phyloP scores from a whole-genome alignment of 495 filamentous ascomycete genomes.

The Recurvomyces mirabilis region DNA sequence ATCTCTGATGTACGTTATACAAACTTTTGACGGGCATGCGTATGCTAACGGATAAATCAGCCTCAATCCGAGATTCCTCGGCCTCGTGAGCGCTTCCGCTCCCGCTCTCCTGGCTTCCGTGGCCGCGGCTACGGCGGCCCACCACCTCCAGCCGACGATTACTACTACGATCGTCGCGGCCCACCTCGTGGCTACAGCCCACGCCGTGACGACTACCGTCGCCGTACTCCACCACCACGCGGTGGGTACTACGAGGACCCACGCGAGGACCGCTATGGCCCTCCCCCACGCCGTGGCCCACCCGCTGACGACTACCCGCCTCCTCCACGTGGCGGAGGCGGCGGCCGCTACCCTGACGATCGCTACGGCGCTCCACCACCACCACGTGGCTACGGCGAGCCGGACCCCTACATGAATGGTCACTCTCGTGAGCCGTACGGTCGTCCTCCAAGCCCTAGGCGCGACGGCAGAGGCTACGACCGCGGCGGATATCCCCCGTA shows the following conservation, averaged over 20 bases:
- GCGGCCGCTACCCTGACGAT: constrained; percentile 43
- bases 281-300: constrained; percentile 56
- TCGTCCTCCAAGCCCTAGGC: constrained; percentile 27
- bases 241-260: constrained; percentile 75
- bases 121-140: constrained; percentile 48
- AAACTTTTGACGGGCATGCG: background rate
- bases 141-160: constrained; percentile 47
- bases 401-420: constrained; percentile 53
- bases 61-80: constrained; percentile 57
- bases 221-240: constrained; percentile 62
- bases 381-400: constrained; percentile 39
- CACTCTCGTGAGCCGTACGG: constrained; percentile 43
- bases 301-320: constrained; percentile 72
- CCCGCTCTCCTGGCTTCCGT: constrained; percentile 58
- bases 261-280: constrained; percentile 58
- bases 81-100: constrained; percentile 59
- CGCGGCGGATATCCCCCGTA: constrained; percentile 23
- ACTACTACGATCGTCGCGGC: constrained; percentile 59
- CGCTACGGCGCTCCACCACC: constrained; percentile 34
- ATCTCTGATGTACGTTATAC: constrained; percentile 61
- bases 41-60: constrained; percentile 27
- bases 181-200: constrained; percentile 75
- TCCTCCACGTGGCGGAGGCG: constrained; percentile 34
- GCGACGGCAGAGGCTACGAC: constrained; percentile 28
- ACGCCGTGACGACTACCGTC: constrained; percentile 70